Conservation (phyloP, 306 rosid genomes). For the Glycine latifolia region DNA sequence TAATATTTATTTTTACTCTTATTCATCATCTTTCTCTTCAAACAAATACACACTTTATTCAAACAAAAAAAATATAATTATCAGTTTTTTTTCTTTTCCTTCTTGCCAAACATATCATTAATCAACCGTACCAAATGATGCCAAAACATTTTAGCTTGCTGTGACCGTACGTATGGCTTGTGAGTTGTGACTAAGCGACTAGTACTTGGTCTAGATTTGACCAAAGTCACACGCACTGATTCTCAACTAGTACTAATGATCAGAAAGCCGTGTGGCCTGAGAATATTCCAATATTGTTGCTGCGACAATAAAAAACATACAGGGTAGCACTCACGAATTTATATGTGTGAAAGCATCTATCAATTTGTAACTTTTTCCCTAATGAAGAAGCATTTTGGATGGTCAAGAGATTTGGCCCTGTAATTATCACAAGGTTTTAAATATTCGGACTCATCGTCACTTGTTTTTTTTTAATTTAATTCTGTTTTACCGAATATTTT, state of each 20-base stretch:
- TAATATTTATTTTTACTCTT: too few species aligned
- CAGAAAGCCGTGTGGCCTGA: not conserved
- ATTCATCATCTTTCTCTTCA: too few species aligned
- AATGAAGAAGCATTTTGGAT: constrained; percentile 25
- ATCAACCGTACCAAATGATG: too few species aligned
- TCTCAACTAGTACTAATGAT: not conserved
- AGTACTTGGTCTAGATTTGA: not conserved
- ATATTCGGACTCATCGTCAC: constrained; percentile 39
- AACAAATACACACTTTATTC: too few species aligned
- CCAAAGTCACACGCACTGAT: not conserved
- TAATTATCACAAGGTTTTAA: not conserved
- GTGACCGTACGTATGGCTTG: not conserved
- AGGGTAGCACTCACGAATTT: not conserved
- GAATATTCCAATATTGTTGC: constrained; percentile 28
- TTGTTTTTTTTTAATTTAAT: not conserved
- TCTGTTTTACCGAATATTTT: too few species aligned
- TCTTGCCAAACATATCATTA: too few species aligned
- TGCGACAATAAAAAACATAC: not conserved
- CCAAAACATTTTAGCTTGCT: not conserved
- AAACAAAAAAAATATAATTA: too few species aligned
- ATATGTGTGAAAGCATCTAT: not conserved
- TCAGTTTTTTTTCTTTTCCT: too few species aligned
- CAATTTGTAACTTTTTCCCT: constrained; percentile 15
- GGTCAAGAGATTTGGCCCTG: not conserved
- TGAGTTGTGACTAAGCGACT: too few species aligned